Base-by-base conservation (phyloP, 305 asterid genomes). In the Fraxinus xanthoxyloides region DNA sequence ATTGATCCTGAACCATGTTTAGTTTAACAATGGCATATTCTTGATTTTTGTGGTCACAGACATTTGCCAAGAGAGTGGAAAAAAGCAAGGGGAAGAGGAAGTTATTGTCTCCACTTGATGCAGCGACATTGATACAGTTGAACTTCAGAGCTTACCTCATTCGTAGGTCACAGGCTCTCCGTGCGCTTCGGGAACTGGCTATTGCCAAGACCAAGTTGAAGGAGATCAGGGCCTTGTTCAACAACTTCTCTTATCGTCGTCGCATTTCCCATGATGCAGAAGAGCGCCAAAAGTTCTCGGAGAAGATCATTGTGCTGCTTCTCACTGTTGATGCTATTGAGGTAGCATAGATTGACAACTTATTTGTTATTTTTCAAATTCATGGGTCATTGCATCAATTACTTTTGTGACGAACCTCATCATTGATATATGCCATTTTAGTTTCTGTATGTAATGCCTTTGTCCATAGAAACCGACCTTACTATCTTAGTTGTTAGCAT, bases 271-370 rank as follows among this genome's bases (percentile, higher is more conserved):
- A 90, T 13, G 95, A 96, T 73, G 93, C 97, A 0, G 99, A 84
- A 87, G 99, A 97, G 86, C 94, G 90, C 3, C 99, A 94, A 91
- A 93, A 86, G 87, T 96, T 92, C 88, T 87, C 98, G 12, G 98
- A 97, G 80, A 94, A 90, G 92, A 91, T 97, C 82, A 94, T 94
- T 72, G 98, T 97, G 56, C 81, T 97, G 77, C 96, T 97, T 75
- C 97, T 94, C 85, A 97, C 99, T 8, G 94, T 94, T 79, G 98
- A 94, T 82, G 94, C 99, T 83, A 90, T 97, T 82, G 97, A 93
- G 99, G 99, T 93, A 90, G 7, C 70, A 23, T 5, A 13, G 34
- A 38, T 4, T 75, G 30, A 21, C 30, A 77, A 54, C 30, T 5
- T 48, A 80, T 34, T 36, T 43, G 61, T 54, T 28, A 67, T 67